phyloP scores from a whole-genome alignment of 202 grass and related monocot genomes.

The Panicum hallii region DNA sequence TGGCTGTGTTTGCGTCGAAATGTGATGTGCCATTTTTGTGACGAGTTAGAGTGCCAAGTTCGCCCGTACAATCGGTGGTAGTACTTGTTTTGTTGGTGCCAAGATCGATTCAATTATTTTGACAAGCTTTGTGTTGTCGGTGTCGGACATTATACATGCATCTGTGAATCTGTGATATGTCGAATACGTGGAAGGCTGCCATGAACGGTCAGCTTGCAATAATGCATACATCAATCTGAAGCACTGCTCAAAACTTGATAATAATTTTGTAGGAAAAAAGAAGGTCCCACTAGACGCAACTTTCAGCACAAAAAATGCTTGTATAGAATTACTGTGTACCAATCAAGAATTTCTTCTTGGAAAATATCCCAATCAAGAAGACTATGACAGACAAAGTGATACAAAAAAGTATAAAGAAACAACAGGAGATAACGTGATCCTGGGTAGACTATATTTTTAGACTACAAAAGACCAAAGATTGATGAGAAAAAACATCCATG shows the following conservation, averaged over 20 bases:
- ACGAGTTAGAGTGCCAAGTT: conserved; percentile 21
- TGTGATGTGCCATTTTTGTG: conserved; percentile 2
- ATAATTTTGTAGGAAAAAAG: neutral
- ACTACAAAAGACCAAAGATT: neutral
- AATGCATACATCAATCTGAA: too few species aligned
- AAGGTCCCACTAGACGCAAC: neutral
- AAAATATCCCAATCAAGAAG: neutral
- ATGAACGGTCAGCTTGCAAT: too few species aligned
- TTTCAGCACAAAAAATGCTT: conserved; percentile 2
- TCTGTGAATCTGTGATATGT: neutral
- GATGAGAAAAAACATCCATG: neutral
- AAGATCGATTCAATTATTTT: conserved; percentile 36
- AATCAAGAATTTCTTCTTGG: neutral
- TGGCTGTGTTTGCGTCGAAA: conserved; percentile 25
- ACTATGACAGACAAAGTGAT: conserved; percentile 15
- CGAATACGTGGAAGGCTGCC: neutral
- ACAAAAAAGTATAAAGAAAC: conserved; percentile 5
- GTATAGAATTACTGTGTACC: neutral
- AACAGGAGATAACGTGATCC: neutral
- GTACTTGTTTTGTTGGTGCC: neutral
- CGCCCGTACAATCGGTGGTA: neutral
- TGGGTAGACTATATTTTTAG: neutral
- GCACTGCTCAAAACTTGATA: neutral
- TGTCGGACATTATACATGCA: neutral
- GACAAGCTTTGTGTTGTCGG: conserved; percentile 31